Percentiles rank a stretch among this genome's conserved stretches.
Conservation (phyloP, 2,329 filamentous ascomycete species). For the Escovopsis sp. region DNA sequence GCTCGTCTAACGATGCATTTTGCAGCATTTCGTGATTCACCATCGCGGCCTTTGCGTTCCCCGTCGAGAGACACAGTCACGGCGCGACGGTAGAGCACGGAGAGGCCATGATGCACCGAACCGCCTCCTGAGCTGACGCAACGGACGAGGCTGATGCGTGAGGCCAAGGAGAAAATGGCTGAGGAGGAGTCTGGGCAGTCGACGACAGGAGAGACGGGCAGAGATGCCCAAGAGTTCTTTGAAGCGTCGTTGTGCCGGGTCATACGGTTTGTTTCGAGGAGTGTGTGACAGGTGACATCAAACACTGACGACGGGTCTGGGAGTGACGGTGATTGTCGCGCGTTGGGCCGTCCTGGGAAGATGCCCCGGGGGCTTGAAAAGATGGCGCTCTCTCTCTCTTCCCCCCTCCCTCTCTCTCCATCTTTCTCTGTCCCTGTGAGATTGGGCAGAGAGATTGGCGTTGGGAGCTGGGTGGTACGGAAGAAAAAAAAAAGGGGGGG, state of each 20-base stretch:
- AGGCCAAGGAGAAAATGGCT: not conserved
- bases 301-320: not conserved
- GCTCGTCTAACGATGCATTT: not conserved
- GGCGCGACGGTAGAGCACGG: not conserved
- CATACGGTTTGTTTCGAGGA: slow-evolving; percentile 1
- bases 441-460: too few relatives aligned
- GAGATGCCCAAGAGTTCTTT: not conserved
- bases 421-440: too few relatives aligned
- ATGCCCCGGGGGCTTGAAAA: not conserved
- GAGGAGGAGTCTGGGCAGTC: not conserved
- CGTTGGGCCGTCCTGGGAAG: too few relatives aligned
- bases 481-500: too few relatives aligned
- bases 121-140: not conserved
- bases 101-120: not conserved
- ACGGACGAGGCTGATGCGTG: not conserved
- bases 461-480: too few relatives aligned
- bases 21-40: not conserved
- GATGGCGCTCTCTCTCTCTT: too few relatives aligned
- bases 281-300: slow-evolving; percentile 7
- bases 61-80: not conserved
- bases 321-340: not conserved
- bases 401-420: too few relatives aligned
- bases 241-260: not conserved
- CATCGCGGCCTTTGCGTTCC: not conserved
- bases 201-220: not conserved